These are phyloP conservation scores for Penicillium sp. DNA, from an alignment of 2,329 filamentous ascomycete genomes.

Conservation along the genomic window DNA sequence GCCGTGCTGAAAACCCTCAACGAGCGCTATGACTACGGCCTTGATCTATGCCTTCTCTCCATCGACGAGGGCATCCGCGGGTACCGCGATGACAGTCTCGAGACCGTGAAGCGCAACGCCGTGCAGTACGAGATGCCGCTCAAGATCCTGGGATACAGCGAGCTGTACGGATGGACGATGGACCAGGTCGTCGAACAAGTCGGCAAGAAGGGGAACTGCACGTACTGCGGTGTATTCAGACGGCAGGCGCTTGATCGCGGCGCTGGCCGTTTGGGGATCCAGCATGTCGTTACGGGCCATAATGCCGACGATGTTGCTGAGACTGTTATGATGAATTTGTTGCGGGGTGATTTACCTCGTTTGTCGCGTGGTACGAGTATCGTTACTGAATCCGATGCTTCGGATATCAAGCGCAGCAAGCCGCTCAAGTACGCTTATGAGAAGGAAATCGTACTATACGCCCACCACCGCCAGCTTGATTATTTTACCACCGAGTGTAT, in stretches of 20 bases:
- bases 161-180: constrained; percentile 99
- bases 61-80: constrained; percentile 98
- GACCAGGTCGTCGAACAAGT: constrained; percentile 95
- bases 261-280: constrained; percentile 79
- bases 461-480: constrained; percentile 92
- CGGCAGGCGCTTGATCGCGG: constrained; percentile 91
- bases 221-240: constrained; percentile 95
- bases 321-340: constrained; percentile 94
- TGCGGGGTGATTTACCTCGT: constrained; percentile 83
- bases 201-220: constrained; percentile 98
- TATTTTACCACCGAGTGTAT: constrained; percentile 99
- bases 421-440: constrained; percentile 98
- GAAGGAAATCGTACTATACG: constrained; percentile 97
- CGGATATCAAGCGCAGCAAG: constrained; percentile 91
- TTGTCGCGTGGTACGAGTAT: constrained; percentile 87
- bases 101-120: constrained; percentile 94
- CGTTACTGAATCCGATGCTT: constrained; percentile 70
- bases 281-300: constrained; percentile 93
- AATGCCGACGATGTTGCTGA: constrained; percentile 97
- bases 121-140: constrained; percentile 86
- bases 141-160: constrained; percentile 86
- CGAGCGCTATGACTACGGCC: constrained; percentile 77
- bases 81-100: constrained; percentile 90
- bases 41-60: constrained; percentile 80
- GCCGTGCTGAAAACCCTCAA: constrained; percentile 94